Conservation (phyloP, 2,329 filamentous ascomycete species). For the Thelonectria olida region DNA sequence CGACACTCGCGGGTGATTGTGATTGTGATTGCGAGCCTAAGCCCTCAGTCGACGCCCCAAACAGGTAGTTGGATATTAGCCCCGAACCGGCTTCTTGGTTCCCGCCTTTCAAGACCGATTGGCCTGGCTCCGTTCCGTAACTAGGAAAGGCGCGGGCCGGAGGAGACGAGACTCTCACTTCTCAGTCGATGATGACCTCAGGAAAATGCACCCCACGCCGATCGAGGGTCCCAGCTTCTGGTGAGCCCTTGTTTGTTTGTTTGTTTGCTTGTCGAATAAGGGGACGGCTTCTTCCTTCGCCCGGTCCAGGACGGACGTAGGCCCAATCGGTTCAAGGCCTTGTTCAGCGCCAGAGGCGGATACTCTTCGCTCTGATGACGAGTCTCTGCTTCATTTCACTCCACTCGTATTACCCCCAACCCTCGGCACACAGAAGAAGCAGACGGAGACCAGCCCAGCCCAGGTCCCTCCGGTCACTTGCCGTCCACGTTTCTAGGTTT, state of each 20-base stretch:
- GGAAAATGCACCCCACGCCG: conserved; percentile 12
- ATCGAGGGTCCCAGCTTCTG: not conserved
- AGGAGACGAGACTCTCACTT: conserved; percentile 13
- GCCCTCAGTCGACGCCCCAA: conserved; percentile 24
- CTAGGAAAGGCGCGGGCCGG: conserved; percentile 33
- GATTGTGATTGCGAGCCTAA: conserved; percentile 23
- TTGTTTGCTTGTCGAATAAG: not conserved
- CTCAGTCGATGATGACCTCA: not conserved
- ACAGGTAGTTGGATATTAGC: conserved; percentile 21
- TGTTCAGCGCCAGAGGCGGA: not conserved
- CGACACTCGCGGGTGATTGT: conserved; percentile 23
- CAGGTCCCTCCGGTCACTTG: not conserved
- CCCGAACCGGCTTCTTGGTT: conserved; percentile 17
- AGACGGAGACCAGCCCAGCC: not conserved
- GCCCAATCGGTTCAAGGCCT: conserved; percentile 1
- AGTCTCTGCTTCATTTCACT: not conserved
- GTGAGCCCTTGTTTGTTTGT: not conserved
- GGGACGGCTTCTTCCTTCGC: conserved; percentile 14
- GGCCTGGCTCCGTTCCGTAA: conserved; percentile 16
- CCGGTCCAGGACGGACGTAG: conserved; percentile 8
- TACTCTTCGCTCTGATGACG: conserved; percentile 11
- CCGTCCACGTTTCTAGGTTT: not conserved
- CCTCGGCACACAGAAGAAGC: conserved; percentile 1
- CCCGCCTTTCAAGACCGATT: conserved; percentile 27
- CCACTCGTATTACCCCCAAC: not conserved